Evolutionary conservation across 2,329 filamentous ascomycete species (phyloP).

Genomic region (Aspergillaceae sp.): DNA sequence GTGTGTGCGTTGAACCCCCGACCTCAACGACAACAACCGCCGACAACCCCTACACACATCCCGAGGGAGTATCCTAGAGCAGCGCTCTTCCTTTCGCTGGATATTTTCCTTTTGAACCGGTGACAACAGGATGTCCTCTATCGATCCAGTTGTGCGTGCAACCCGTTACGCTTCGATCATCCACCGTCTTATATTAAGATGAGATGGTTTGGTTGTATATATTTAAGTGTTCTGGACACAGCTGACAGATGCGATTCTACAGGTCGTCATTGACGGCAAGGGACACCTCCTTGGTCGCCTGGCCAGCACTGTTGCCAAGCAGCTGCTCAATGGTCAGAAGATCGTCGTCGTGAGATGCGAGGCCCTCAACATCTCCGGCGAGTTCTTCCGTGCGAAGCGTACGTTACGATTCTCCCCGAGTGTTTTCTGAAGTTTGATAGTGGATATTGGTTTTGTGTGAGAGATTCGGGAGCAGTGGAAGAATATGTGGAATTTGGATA

Average conservation of each 20-base stretch:
- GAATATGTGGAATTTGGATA: not conserved
- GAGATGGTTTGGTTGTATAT: slow-evolving; percentile 7
- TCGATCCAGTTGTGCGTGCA: slow-evolving; percentile 56
- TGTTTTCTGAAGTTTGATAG: not conserved
- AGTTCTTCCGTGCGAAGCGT: slow-evolving; percentile 99
- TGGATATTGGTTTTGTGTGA: not conserved
- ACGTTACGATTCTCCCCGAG: slow-evolving; percentile 48
- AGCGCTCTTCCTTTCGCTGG: slow-evolving; percentile 32
- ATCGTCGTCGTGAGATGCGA: slow-evolving; percentile 98
- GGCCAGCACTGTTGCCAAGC: slow-evolving; percentile 96
- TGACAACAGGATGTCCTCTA: slow-evolving; percentile 54
- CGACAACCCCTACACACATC: slow-evolving; percentile 33
- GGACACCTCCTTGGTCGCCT: slow-evolving; percentile 99
- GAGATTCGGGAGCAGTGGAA: too few species aligned
- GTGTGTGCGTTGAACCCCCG: slow-evolving; percentile 32
- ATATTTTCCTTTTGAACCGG: slow-evolving; percentile 35
- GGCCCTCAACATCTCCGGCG: slow-evolving; percentile 99
- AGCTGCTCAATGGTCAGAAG: slow-evolving; percentile 98
- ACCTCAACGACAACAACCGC: slow-evolving; percentile 40
- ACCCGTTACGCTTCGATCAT: slow-evolving; percentile 1
- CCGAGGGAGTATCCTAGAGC: slow-evolving; percentile 34
- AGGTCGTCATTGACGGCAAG: slow-evolving; percentile 99
- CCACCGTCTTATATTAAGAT: slow-evolving; percentile 1
- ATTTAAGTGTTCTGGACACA: slow-evolving; percentile 27
- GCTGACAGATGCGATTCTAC: slow-evolving; percentile 26